phyloP scores from a whole-genome alignment of 495 filamentous ascomycete genomes.

The Xylaria intraflava region DNA sequence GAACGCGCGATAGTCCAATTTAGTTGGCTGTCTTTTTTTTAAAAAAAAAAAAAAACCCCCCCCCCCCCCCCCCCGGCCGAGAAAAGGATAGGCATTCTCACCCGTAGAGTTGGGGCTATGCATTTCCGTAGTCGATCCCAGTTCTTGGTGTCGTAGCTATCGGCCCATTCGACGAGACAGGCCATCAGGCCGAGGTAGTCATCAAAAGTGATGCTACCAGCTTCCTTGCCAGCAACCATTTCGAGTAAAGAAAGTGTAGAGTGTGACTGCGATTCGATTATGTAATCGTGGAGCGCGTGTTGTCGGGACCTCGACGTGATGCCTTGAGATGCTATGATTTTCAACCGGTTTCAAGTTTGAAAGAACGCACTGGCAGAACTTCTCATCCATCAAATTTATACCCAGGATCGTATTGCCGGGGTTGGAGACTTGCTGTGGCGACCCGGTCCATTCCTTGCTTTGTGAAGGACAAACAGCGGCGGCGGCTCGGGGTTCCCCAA shows the following conservation, averaged over 20 bases:
- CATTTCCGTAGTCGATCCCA: conserved; percentile 64
- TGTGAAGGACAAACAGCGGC: not conserved
- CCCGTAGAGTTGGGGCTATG: conserved; percentile 63
- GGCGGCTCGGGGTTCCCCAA: not conserved
- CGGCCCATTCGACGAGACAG: conserved; percentile 67
- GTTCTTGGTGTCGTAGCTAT: conserved; percentile 79
- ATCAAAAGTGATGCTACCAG: conserved; percentile 23
- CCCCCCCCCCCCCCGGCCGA: not conserved
- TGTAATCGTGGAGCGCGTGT: not conserved
- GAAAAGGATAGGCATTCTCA: conserved; percentile 21
- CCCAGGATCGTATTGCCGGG: no score
- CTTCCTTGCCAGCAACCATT: not conserved
- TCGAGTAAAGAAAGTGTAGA: not conserved
- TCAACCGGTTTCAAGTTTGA: no score
- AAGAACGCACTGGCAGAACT: no score
- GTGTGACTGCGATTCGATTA: not conserved
- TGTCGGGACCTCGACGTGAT: not conserved
- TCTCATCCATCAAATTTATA: no score
- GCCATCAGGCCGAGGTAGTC: conserved; percentile 49
- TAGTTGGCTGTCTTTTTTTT: no score
- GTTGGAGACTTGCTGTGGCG: not conserved
- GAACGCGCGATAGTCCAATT: no score
- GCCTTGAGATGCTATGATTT: no score
- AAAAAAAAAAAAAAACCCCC: no score
- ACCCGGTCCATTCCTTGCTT: not conserved